Evolutionary conservation across 1,139 yeast species (phyloP).

Genomic region (Diutina siamensis): DNA sequence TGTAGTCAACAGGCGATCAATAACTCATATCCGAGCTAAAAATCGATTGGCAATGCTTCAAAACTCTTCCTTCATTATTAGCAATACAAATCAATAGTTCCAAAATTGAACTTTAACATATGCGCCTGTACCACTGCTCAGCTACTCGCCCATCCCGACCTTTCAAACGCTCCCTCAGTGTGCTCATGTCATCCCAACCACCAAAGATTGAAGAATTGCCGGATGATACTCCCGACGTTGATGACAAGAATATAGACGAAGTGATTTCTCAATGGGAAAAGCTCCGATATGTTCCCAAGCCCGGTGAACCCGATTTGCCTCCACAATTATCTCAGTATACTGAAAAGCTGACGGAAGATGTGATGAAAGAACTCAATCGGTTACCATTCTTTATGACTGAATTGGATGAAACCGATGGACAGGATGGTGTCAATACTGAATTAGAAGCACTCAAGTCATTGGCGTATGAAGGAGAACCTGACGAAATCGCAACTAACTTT

Average conservation of each 20-base stretch:
- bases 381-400: conserved; percentile 93
- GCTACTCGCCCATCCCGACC: too few species aligned
- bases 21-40: too few species aligned
- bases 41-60: too few species aligned
- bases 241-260: conserved; percentile 10
- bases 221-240: background rate
- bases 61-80: too few species aligned
- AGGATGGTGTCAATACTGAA: conserved; percentile 61
- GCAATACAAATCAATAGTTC: too few species aligned
- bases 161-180: too few species aligned
- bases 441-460: conserved; percentile 84
- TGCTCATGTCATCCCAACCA: conserved; percentile 5
- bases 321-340: conserved; percentile 68
- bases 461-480: conserved; percentile 93
- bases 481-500: conserved; percentile 81
- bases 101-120: too few species aligned
- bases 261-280: conserved; percentile 40
- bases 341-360: conserved; percentile 62
- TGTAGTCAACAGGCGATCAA: too few species aligned
- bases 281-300: conserved; percentile 51
- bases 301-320: conserved; percentile 73
- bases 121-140: too few species aligned
- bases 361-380: conserved; percentile 66
- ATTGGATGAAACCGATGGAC: conserved; percentile 66
- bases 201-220: conserved; percentile 4